A percentile compares a stretch with the other conserved stretches of the same genome.
These are phyloP conservation scores for Neofusicoccum ribis DNA, from an alignment of 2,329 filamentous ascomycete genomes.

Conservation along the genomic window DNA sequence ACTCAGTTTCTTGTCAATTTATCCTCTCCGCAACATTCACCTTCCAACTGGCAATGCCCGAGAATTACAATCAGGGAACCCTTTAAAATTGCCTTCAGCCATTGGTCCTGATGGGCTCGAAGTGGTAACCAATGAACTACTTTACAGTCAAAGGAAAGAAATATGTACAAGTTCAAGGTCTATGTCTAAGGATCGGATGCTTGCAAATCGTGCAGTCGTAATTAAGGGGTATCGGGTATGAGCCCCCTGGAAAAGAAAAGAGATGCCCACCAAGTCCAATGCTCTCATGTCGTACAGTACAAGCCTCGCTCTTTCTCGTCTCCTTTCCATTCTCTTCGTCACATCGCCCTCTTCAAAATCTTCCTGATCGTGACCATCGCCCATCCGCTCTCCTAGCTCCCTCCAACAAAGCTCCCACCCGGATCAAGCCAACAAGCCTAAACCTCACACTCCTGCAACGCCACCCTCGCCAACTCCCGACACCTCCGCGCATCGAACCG, in stretches of 20 bases:
- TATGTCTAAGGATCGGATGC: not conserved
- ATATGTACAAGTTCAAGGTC: no score
- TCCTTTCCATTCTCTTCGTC: not conserved
- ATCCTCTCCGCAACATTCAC: no score
- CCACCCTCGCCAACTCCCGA: slow-evolving; percentile 17
- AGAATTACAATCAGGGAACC: no score
- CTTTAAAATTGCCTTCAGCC: no score
- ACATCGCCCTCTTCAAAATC: no score
- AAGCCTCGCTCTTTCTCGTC: not conserved
- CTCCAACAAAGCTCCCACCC: no score
- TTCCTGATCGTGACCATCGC: no score
- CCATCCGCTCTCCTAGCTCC: not conserved
- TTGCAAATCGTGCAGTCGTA: not conserved
- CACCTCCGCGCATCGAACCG: slow-evolving; percentile 16
- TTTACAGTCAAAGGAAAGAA: not conserved
- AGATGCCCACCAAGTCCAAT: not conserved
- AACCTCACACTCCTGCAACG: slow-evolving; percentile 14
- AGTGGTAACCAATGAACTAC: no score
- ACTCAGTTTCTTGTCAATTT: no score
- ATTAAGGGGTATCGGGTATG: not conserved
- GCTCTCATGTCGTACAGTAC: not conserved
- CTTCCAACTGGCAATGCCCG: no score
- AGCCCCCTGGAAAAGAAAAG: not conserved
- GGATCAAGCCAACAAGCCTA: not conserved
- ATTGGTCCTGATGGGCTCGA: no score